Evolutionary conservation across 2,329 filamentous ascomycete genomes (phyloP).

Genomic region (Microcyclospora tardicrescens): DNA sequence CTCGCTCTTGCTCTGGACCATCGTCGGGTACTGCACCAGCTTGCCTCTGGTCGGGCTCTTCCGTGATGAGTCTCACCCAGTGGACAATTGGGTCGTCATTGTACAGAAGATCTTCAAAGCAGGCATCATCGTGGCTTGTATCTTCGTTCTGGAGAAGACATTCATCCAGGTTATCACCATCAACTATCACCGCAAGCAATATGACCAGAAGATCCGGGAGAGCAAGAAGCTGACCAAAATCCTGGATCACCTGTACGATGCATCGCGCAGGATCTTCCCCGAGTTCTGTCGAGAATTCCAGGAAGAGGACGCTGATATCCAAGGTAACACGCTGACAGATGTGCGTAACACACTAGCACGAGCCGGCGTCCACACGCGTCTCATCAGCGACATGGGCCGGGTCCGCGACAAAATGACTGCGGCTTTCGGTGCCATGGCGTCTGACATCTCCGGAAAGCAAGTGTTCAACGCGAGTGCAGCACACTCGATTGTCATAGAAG

Average conservation of each 20-base stretch:
- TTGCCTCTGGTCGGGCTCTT: conserved; percentile 33
- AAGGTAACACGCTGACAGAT: conserved; percentile 53
- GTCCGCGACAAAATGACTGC: conserved; percentile 75
- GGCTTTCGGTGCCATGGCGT: conserved; percentile 70
- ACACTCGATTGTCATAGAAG: conserved; percentile 18
- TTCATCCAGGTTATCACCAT: conserved; percentile 61
- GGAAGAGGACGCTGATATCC: conserved; percentile 71
- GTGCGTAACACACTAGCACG: conserved; percentile 28
- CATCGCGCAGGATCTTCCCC: conserved; percentile 66
- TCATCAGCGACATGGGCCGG: conserved; percentile 24
- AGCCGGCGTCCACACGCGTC: conserved; percentile 1
- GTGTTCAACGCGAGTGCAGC: conserved; percentile 46
- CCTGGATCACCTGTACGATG: conserved; percentile 65
- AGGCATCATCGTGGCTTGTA: conserved; percentile 47
- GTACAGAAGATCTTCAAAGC: conserved; percentile 48
- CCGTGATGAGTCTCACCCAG: conserved; percentile 4
- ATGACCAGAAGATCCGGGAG: conserved; percentile 58
- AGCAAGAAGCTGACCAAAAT: conserved; percentile 66
- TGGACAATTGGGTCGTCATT: conserved; percentile 32
- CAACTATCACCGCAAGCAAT: conserved; percentile 61
- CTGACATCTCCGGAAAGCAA: conserved; percentile 75
- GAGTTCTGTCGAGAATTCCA: conserved; percentile 70
- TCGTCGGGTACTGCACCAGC: conserved; percentile 45
- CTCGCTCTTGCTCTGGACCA: conserved; percentile 56
- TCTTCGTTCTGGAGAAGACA: conserved; percentile 55